Evolutionary conservation across 148 eudicot genomes (phyloP).

Genomic region (Arbutus unedo): DNA sequence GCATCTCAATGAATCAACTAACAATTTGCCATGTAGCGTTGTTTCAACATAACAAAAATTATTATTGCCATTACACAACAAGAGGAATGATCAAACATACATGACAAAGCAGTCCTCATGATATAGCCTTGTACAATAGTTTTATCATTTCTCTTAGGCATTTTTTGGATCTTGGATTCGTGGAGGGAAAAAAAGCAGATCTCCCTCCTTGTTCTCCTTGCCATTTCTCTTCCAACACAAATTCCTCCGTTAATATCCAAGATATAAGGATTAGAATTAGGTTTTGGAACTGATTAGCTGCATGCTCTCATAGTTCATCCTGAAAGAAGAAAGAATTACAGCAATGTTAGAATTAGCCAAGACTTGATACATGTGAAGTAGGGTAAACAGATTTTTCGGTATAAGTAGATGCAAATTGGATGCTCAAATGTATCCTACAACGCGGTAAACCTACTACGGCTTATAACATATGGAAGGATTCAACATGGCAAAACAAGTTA

Average conservation of each 20-base stretch:
- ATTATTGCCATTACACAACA: background rate
- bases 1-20: background rate
- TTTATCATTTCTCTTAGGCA: background rate
- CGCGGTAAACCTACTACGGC: background rate
- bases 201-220: background rate
- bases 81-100: background rate
- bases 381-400: background rate
- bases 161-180: background rate
- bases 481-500: background rate
- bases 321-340: background rate
- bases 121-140: background rate
- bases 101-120: background rate
- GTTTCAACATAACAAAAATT: background rate
- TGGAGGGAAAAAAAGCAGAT: too few species aligned
- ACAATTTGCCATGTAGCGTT: background rate
- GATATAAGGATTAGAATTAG: background rate
- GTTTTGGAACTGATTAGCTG: constrained; percentile 9
- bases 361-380: background rate
- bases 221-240: background rate
- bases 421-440: background rate
- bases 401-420: background rate
- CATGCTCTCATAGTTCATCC: constrained; percentile 20
- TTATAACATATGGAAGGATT: background rate
- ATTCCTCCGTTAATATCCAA: background rate
- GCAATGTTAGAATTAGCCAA: background rate